These are phyloP conservation scores for Backusella liffmaniae DNA, from an alignment of 192 early-diverging fungal species.

Conservation along the genomic window DNA sequence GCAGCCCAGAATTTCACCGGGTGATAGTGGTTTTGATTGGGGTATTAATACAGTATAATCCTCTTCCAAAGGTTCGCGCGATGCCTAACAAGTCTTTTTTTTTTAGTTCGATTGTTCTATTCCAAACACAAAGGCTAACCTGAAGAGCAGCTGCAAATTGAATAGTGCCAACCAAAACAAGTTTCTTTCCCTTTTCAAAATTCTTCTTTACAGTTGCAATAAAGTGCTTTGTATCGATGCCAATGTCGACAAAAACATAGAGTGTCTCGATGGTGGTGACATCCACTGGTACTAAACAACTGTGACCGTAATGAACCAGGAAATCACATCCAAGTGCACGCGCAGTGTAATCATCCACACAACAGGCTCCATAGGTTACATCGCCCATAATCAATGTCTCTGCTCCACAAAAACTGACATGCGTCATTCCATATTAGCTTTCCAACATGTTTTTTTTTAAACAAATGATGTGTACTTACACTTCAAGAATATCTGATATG, in stretches of 20 bases:
- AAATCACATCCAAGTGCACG: slow-evolving; percentile 93
- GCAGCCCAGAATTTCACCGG: slow-evolving; percentile 95
- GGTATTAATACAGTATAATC: slow-evolving; percentile 78
- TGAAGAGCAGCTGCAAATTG: slow-evolving; percentile 94
- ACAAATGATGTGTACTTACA: slow-evolving; percentile 33
- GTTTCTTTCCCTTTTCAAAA: slow-evolving; percentile 71
- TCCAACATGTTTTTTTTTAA: no score
- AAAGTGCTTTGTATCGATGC: slow-evolving; percentile 92
- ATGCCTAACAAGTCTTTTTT: slow-evolving; percentile 24
- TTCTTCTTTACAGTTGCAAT: slow-evolving; percentile 85
- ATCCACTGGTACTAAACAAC: slow-evolving; percentile 92
- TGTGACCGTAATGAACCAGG: slow-evolving; percentile 97
- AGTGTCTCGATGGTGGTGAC: slow-evolving; percentile 92
- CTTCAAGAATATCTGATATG: slow-evolving; percentile 91
- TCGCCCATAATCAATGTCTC: slow-evolving; percentile 98
- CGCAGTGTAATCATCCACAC: slow-evolving; percentile 97
- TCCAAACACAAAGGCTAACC: slow-evolving; percentile 17
- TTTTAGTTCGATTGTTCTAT: no score
- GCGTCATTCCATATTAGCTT: background rate
- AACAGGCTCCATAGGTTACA: slow-evolving; percentile 99
- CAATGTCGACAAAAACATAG: slow-evolving; percentile 99
- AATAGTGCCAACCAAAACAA: slow-evolving; percentile 90
- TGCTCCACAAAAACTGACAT: slow-evolving; percentile 65
- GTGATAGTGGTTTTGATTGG: slow-evolving; percentile 92
- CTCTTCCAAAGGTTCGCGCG: slow-evolving; percentile 55